Percentiles rank a stretch among this genome's conserved stretches.
phyloP scores from a whole-genome alignment of 768 basidiomycete species.

The Collybia sp. region DNA sequence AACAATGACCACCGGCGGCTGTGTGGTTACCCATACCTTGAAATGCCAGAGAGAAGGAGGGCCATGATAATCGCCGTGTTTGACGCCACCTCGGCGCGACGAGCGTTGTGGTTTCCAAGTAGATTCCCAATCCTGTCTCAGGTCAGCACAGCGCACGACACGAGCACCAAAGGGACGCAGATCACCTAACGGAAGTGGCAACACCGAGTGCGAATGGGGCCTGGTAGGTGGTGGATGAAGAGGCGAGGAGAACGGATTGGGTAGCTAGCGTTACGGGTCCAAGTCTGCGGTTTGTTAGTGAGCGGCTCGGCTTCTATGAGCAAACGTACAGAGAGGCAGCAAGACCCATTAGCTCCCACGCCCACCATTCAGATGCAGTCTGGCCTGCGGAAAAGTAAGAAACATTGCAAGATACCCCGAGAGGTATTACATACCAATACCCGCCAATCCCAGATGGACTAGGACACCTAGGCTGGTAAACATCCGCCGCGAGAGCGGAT shows the following conservation, averaged over 20 bases:
- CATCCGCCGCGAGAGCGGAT: slow-evolving; percentile 59
- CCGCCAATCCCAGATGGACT: slow-evolving; percentile 74
- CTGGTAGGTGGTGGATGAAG: slow-evolving; percentile 74
- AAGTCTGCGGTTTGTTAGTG: slow-evolving; percentile 35
- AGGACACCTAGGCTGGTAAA: slow-evolving; percentile 69
- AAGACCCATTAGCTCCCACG: slow-evolving; percentile 82
- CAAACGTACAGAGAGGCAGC: slow-evolving; percentile 41
- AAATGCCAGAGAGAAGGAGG: slow-evolving; percentile 56
- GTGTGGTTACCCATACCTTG: slow-evolving; percentile 38
- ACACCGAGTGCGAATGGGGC: slow-evolving; percentile 80
- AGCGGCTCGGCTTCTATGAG: background rate
- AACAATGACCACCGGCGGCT: background rate
- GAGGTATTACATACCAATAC: slow-evolving; percentile 48
- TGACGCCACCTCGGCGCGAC: slow-evolving; percentile 67
- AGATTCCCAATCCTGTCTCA: slow-evolving; percentile 75
- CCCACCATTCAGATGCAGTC: slow-evolving; percentile 94
- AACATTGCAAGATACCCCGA: background rate
- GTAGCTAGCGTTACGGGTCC: slow-evolving; percentile 81
- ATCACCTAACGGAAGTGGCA: slow-evolving; percentile 80
- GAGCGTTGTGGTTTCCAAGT: slow-evolving; percentile 73
- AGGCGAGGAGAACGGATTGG: slow-evolving; percentile 81
- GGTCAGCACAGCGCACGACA: background rate
- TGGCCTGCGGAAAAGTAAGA: slow-evolving; percentile 40
- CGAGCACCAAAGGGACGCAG: slow-evolving; percentile 3
- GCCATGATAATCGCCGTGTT: slow-evolving; percentile 63